Evolutionary conservation across 257 asterid species (phyloP).

Genomic region (Fraxinus americana): DNA sequence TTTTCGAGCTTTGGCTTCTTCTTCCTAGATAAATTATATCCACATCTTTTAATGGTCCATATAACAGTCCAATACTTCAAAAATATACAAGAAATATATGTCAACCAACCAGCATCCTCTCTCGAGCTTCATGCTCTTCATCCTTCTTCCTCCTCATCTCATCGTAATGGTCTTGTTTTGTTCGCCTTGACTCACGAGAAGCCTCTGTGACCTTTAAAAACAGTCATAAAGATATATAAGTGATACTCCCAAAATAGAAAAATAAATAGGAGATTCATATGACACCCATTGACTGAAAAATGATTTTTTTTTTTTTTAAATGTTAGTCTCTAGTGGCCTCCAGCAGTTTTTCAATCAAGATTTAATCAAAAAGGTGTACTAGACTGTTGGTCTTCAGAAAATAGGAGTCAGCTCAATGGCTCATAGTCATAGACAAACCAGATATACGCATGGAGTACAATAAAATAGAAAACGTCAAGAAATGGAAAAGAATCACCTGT

Average conservation of each 20-base stretch:
- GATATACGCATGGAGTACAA: background rate
- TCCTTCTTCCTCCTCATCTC: conserved; percentile 95
- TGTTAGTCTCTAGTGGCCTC: conserved; percentile 13
- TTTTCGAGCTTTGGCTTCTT: conserved; percentile 84
- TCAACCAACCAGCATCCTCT: conserved; percentile 74
- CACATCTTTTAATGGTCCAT: conserved; percentile 6
- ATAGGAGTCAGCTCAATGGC: background rate
- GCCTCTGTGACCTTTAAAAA: conserved; percentile 78
- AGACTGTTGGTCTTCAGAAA: background rate
- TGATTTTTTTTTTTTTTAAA: too few relatives aligned
- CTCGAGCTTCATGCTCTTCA: conserved; percentile 96
- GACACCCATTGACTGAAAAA: background rate
- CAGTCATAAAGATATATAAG: conserved; percentile 18
- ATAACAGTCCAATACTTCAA: background rate
- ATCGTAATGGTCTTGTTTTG: conserved; percentile 87
- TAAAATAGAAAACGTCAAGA: conserved; percentile 6
- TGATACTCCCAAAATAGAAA: background rate
- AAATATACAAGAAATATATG: conserved; percentile 2
- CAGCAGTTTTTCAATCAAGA: background rate
- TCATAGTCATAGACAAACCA: conserved; percentile 13
- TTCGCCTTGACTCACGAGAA: conserved; percentile 68
- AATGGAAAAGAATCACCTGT: conserved; percentile 48
- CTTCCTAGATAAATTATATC: conserved; percentile 63
- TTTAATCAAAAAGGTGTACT: background rate
- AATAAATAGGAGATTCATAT: background rate